Base-by-base conservation (phyloP, 805 yeast species). In the Saturnispora sekii region DNA sequence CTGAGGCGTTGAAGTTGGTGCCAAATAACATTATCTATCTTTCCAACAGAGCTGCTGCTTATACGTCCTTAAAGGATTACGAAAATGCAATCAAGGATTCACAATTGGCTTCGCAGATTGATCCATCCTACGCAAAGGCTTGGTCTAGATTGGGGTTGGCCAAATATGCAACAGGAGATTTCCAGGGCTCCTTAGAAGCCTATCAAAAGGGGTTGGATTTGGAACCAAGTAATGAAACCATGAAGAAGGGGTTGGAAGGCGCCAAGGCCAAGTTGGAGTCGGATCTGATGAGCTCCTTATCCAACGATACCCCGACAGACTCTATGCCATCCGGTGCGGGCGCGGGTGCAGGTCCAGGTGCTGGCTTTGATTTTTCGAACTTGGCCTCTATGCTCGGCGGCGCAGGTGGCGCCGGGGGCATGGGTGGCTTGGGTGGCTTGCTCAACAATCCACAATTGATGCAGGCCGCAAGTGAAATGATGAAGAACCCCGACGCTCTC, bases 1-100 rank as follows among this genome's bases (percentile, higher is more conserved):
- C 95, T 7, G 78, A 76, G 44, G 97, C 97, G 10, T 76, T 93
- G 53, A 76, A 66, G 18, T 64, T 81, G 49, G 71, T 79, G 52
- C 78, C 88, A 45, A 63, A 72, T 14, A 88, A 87, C 61, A 88
- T 89, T 14, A 85, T 93, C 16, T 93, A 81, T 64, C 77, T 75
- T 50, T 88, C 97, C 32, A 93, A 93, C 68, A 79, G 98, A 60
- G 97, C 98, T 11, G 98, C 98, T 36, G 97, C 97, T 3, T 79
- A 84, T 65, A 84, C 95, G 10, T 85, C 96, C 5, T 57, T 75
- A 29, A 74, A 77, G 51, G 69, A 87, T 49, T 89, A 84, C 59
- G 82, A 77, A 12, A 68, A 74, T 50, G 97, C 98, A 3, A 75
- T 84, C 35, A 69, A 69, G 38, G 98, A 93, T 62, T 96, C 97